phyloP scores from a whole-genome alignment of 768 basidiomycete genomes.

The Suillus plorans region DNA sequence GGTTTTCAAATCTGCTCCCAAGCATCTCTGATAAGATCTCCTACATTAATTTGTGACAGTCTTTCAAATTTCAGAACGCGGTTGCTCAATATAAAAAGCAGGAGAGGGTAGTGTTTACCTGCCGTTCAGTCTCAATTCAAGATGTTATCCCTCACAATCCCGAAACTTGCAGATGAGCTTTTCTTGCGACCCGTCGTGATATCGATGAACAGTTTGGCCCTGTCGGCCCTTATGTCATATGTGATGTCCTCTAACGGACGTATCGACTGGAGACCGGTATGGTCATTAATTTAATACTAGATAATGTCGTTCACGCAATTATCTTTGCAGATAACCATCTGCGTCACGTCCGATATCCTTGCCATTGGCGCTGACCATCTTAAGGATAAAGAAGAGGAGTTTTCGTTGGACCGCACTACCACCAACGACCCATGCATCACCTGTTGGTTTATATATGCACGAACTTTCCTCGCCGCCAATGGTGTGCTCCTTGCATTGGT shows the following conservation, averaged over 20 bases:
- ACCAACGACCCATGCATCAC: neutral
- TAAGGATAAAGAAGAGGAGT: neutral
- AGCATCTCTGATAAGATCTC: neutral
- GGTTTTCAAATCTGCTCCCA: neutral
- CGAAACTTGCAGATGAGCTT: neutral
- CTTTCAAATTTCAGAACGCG: neutral
- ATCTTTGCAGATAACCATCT: neutral
- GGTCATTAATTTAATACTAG: neutral
- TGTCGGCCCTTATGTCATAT: neutral
- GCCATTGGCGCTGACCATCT: neutral
- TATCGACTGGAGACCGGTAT: neutral
- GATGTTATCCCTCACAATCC: neutral
- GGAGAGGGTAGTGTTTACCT: neutral
- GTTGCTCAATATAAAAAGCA: neutral
- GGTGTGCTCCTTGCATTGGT: neutral
- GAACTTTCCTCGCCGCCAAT: neutral
- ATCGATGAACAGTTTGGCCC: neutral
- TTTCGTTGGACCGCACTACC: neutral
- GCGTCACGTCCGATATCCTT: neutral
- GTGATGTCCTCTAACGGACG: neutral
- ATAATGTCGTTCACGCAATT: neutral
- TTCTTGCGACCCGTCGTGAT: neutral
- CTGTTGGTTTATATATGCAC: neutral
- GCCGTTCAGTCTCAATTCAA: neutral
- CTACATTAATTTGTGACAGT: neutral